phyloP scores from a whole-genome alignment of 192 early-diverging fungal species.

The Rhizophagus clarus region DNA sequence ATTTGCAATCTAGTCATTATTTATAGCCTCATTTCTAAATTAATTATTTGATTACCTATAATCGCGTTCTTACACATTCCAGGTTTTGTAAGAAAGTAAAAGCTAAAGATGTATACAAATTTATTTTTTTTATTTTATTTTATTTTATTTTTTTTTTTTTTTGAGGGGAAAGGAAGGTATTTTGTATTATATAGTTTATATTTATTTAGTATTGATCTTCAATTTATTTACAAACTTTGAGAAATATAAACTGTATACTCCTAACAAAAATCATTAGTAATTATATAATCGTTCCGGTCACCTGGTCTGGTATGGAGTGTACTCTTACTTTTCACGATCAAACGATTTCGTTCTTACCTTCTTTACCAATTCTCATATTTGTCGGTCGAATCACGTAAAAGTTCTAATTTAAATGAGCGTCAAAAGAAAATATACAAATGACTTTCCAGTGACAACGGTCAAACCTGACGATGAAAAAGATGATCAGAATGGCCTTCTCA shows the following conservation, averaged over 20 bases:
- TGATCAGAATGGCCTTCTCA: neutral
- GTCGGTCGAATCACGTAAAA: neutral
- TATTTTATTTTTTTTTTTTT: no score
- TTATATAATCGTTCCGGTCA: neutral
- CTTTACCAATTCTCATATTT: neutral
- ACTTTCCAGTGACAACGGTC: neutral
- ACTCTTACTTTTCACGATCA: neutral
- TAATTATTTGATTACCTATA: no score
- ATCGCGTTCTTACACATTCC: no score
- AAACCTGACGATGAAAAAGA: neutral
- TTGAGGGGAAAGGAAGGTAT: no score
- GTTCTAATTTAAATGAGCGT: neutral
- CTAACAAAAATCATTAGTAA: no score
- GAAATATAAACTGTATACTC: neutral
- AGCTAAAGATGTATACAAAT: no score
- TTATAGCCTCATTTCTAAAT: no score
- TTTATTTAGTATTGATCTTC: neutral
- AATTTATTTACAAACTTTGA: neutral
- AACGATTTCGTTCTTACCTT: neutral
- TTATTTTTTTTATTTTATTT: no score
- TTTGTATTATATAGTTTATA: neutral
- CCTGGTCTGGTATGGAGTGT: neutral
- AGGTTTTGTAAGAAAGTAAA: no score
- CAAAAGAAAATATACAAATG: neutral
- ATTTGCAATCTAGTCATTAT: no score